Conservation (phyloP, 2,329 filamentous ascomycete genomes). For the Nothophaeocryptopus gaeumannii region DNA sequence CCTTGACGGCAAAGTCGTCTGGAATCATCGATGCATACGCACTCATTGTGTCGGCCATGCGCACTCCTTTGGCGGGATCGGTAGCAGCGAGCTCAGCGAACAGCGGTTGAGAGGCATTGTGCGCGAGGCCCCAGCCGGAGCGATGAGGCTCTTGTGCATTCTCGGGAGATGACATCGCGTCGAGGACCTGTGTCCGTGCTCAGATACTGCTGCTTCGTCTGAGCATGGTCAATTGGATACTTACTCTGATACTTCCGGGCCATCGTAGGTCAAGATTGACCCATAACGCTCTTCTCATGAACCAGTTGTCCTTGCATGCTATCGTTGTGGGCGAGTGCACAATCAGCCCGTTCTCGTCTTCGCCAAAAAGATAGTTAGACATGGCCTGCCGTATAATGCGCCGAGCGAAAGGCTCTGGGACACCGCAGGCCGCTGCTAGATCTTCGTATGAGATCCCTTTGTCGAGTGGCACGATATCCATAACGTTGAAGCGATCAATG, state of each 20-base stretch:
- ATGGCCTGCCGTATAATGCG: not conserved
- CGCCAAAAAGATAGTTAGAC: not conserved
- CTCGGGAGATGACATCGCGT: not conserved
- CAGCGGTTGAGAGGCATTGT: not conserved
- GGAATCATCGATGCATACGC: not conserved
- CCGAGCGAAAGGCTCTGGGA: not conserved
- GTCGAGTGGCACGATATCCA: not conserved
- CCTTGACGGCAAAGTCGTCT: not conserved
- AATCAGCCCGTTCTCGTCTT: not conserved
- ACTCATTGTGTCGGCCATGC: not conserved
- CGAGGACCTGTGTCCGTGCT: not conserved
- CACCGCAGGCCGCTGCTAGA: not conserved
- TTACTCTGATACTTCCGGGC: not conserved
- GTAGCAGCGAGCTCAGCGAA: not conserved
- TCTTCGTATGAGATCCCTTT: not conserved
- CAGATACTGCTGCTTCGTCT: no score
- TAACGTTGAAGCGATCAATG: not conserved
- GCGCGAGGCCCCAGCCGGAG: not conserved
- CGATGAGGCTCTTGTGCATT: not conserved
- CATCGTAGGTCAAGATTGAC: not conserved
- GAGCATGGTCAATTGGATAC: no score
- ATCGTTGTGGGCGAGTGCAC: not conserved
- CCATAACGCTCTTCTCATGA: not conserved
- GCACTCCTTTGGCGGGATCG: not conserved
- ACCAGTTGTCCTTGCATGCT: not conserved